A percentile compares a stretch with the other conserved stretches of the same genome.
These are phyloP conservation scores for Candida sanyaensis DNA, from an alignment of 1,139 yeast genomes.

Conservation along the genomic window DNA sequence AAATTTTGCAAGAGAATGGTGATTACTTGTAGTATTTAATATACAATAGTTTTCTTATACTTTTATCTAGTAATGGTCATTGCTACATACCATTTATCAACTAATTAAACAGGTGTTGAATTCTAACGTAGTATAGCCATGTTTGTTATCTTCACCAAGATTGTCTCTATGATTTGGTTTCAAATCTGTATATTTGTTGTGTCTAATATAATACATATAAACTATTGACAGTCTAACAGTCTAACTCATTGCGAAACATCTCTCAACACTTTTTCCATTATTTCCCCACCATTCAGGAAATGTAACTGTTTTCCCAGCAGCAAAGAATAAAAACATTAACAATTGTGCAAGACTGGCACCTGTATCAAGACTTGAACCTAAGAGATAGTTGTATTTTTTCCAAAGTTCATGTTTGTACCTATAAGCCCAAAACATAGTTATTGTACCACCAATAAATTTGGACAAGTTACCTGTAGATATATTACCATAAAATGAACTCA, in stretches of 20 bases:
- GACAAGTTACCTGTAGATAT: slow-evolving; percentile 53
- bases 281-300: slow-evolving; percentile 57
- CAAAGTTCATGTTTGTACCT: slow-evolving; percentile 39
- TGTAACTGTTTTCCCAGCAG: slow-evolving; percentile 28
- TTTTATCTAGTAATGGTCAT: no score
- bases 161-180: no score
- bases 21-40: slow-evolving; percentile 30
- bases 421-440: slow-evolving; percentile 46
- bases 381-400: slow-evolving; percentile 46
- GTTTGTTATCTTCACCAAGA: no score
- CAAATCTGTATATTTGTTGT: no score
- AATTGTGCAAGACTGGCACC: slow-evolving; percentile 47
- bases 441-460: slow-evolving; percentile 48
- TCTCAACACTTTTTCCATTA: slow-evolving; percentile 40
- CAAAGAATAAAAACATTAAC: slow-evolving; percentile 38
- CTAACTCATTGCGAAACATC: slow-evolving; percentile 35
- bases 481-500: slow-evolving; percentile 51
- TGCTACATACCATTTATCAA: no score
- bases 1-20: slow-evolving; percentile 55
- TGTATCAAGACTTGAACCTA: slow-evolving; percentile 54
- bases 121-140: no score
- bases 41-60: no score
- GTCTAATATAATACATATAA: no score
- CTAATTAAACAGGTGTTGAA: no score
- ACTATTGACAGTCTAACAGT: no score